Evolutionary conservation across 306 rosid species (phyloP), one percentile per base, ranked within the genome.

Genomic region (Gleditsia sinensis): DNA sequence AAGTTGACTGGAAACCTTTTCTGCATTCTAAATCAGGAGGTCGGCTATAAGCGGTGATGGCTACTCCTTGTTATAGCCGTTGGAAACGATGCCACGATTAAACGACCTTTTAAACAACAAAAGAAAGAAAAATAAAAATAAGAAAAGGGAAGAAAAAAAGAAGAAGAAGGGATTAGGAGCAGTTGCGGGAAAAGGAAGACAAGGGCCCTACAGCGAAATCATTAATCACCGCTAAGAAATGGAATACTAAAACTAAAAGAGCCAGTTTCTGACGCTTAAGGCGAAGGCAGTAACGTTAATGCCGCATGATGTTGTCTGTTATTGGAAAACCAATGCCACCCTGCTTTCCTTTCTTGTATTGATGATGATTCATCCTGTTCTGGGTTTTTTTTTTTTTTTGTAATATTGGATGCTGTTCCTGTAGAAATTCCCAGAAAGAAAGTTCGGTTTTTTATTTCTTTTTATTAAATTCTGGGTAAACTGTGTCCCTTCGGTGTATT

Each of bases 261-360:
- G n/a, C 12, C 45, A 32, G 8, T 42, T 17, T 7, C 27, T 19
- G 64, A 58, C 39, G 21, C 64, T 58, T 40, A 23, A 75, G 45
- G 19, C 33, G 3, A 71, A 68, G 33, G 66, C 71, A 62, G 1
- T 21, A 67, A 75, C 76, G 71, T 73, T 82, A 33, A 61, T 50
- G 45, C 21, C 7, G 2, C 27, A 75, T 77, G 36, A 80, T 84
- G 75, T 62, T 84, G 85, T 84, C 88, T 25, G 14, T 45, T 56
- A 63, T 50, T 67, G 25, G 51, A 55, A 4, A 55, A 79, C 68
- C 27, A 2, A 78, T 5, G 16, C 40, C 86, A 63, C 81, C 39
- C 66, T 63, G 43, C 11, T 53, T 65, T 30, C 42, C 39, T 19
- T 28, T 69, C 50, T 40, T 62, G 10, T 51, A 4, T 7, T 24